phyloP scores from a whole-genome alignment of 106 monocot species.

The Ottelia alismoides region DNA sequence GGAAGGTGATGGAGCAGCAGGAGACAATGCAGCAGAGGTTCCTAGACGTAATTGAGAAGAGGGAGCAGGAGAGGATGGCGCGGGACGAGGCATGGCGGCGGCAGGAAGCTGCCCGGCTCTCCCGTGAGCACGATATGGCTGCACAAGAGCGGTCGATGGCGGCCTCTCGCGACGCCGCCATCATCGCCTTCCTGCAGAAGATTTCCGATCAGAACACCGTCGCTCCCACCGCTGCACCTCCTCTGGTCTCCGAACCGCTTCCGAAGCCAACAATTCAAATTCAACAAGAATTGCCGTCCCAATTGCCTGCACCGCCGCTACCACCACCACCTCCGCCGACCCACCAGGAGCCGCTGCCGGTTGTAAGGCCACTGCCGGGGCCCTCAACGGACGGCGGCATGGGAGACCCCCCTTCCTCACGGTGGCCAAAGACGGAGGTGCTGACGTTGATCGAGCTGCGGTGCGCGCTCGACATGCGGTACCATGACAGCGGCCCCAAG shows the following conservation, averaged over 20 bases:
- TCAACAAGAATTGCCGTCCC: too few species aligned
- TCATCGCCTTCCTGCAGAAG: conserved; percentile 55
- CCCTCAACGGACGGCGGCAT: not conserved
- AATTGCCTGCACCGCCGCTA: not conserved
- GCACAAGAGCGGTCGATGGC: conserved; percentile 43
- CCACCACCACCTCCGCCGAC: not conserved
- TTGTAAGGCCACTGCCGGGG: not conserved
- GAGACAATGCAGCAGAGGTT: conserved; percentile 72
- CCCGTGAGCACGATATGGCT: conserved; percentile 49
- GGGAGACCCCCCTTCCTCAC: conserved; percentile 19
- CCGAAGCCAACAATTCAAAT: too few species aligned
- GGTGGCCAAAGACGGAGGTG: conserved; percentile 58
- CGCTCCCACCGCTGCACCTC: conserved; percentile 14
- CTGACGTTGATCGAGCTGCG: conserved; percentile 17
- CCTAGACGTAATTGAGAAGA: conserved; percentile 62
- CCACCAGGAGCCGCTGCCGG: not conserved
- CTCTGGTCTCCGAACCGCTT: too few species aligned
- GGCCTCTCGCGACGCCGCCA: conserved; percentile 46
- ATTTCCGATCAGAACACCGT: conserved; percentile 30
- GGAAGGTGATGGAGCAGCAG: conserved; percentile 71
- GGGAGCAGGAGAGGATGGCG: conserved; percentile 63
- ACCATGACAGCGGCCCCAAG: conserved; percentile 19
- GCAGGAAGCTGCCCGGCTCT: conserved; percentile 56
- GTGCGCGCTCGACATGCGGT: conserved; percentile 13
- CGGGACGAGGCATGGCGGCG: conserved; percentile 75